A percentile compares a stretch with the other conserved stretches of the same genome.
phyloP scores from a whole-genome alignment of 2,329 filamentous ascomycete species.

The Elsinoe batatas region DNA sequence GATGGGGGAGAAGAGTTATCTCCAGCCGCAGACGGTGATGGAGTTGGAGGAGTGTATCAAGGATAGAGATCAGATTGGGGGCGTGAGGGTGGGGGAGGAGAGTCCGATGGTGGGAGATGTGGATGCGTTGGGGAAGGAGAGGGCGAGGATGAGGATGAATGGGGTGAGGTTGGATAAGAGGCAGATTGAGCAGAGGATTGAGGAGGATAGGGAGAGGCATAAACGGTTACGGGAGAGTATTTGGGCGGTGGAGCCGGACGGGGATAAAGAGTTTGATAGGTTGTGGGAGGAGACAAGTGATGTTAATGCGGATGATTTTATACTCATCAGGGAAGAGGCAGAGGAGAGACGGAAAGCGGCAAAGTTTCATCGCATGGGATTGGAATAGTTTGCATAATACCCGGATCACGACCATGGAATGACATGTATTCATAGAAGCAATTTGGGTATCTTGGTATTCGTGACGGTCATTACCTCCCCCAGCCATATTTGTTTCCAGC shows the following conservation, averaged over 20 bases:
- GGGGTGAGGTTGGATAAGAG: constrained; percentile 59
- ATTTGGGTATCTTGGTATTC: constrained; percentile 4
- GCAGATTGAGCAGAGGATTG: constrained; percentile 90
- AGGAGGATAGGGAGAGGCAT: constrained; percentile 91
- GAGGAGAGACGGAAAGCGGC: constrained; percentile 43
- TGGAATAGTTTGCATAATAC: constrained; percentile 9
- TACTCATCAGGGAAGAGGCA: constrained; percentile 65
- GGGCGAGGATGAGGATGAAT: constrained; percentile 2
- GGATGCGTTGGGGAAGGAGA: constrained; percentile 16
- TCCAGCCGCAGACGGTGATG: constrained; percentile 61
- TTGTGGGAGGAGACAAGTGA: constrained; percentile 84
- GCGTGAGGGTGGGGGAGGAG: constrained; percentile 31
- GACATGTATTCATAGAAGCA: constrained; percentile 7
- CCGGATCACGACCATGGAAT: constrained; percentile 1
- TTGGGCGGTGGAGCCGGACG: constrained; percentile 60
- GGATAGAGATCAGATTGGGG: constrained; percentile 50
- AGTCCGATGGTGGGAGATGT: constrained; percentile 23
- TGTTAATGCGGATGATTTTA: constrained; percentile 75
- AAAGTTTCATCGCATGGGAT: constrained; percentile 27
- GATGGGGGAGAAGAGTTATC: constrained; percentile 56
- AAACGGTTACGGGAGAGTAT: constrained; percentile 86
- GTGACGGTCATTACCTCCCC: constrained; percentile 30
- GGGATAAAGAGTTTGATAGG: constrained; percentile 64
- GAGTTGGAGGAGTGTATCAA: constrained; percentile 79
- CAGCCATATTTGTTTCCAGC: constrained; percentile 78